Evolutionary conservation across 2,329 filamentous ascomycete genomes (phyloP), one percentile per base, ranked within the genome.

Genomic region (Paraphaeosphaeria sporulosa): DNA sequence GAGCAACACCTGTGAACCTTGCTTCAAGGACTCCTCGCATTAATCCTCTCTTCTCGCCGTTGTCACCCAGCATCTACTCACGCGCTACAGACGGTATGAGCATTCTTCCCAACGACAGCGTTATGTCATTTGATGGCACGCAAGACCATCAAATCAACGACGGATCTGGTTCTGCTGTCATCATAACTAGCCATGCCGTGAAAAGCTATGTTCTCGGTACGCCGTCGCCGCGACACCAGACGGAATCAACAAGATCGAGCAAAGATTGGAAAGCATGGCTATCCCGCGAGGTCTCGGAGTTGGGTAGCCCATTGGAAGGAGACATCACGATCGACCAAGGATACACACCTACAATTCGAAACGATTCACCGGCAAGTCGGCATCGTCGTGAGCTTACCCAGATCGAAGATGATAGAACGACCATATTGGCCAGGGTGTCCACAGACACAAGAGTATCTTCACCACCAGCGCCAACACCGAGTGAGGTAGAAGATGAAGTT

Each of bases 1-100:
- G 50, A 25, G 23, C 9, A 1, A 51, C 21, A 42, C 32, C 13
- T 12, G 36, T 53, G 7, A 36, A 46, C 12, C 12, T 4, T 32
- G 19, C 27, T 21, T 43, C 51, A n/a, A 38, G 40, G 21, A 52
- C 57, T 3, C 53, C 32, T 27, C 50, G 53, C 4, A 53, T 67
- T 4, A 43, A 47, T 10, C 69, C 68, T 13, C 4, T 70, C 2
- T 64, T 69, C 42, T 73, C 71, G 0, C 75, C 74, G 15, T 61
- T 81, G 50, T 83, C 82, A 1, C 82, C 82, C 1, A 84, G 82
- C 57, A 64, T 84, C 12, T 84, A 84, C 60, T 83, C 81, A 4
- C 71, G 78, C 1, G 76, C 78, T 12, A 80, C 78, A 0, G 76
- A 81, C 59, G 78, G 76, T 13, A 67, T 58, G 64, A 80, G 62